Base-by-base conservation (phyloP, 2,329 filamentous ascomycete species). In the Fusarium sp. region DNA sequence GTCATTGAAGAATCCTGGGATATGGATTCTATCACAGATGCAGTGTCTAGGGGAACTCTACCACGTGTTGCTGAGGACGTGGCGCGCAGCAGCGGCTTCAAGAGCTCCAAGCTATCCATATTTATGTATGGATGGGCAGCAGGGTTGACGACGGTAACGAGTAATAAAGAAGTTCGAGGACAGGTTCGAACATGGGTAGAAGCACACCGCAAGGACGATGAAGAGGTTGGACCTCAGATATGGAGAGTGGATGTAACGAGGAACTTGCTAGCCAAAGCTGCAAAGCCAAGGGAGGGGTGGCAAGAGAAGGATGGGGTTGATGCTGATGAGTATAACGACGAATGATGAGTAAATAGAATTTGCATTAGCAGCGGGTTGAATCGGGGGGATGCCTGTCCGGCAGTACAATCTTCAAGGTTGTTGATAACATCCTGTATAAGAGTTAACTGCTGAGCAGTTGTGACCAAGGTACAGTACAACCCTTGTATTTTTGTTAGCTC, bases 121-220 rank as follows among this genome's bases (percentile, higher is more conserved):
- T 82, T 81, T 65, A 75, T 82, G 73, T 78, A 82, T 28, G 81
- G 81, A 5, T 83, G 82, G 82, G 76, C 73, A 15, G 72, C 67
- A 12, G 75, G 75, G 9, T 43, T 78, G 3, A 75, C 75, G 18
- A 83, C 81, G 2, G 47, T 83, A 2, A 83, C 82, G 7, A 82
- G 80, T 6, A 83, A 83, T 56, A 82, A 81, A 69, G 82, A 83
- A 70, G 76, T 81, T 10, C 66, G 75, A n/a, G 77, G 76, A 10
- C 78, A 81, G 57, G 73, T 81, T 7, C 68, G 73, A 27, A 80
- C 78, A 8, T 79, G 78, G 75, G 70, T 82, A 7, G 79, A 81
- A 57, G 64, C 71, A 9, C 66, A 78, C 40, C 68, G 79, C 6
- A 70, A 54, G 6, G 34, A 51, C 3, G 76, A 78, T 4, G 68